Evolutionary conservation across 1,284 basidiomycete species (phyloP).

Genomic region (Fomitopsis schrenkii): DNA sequence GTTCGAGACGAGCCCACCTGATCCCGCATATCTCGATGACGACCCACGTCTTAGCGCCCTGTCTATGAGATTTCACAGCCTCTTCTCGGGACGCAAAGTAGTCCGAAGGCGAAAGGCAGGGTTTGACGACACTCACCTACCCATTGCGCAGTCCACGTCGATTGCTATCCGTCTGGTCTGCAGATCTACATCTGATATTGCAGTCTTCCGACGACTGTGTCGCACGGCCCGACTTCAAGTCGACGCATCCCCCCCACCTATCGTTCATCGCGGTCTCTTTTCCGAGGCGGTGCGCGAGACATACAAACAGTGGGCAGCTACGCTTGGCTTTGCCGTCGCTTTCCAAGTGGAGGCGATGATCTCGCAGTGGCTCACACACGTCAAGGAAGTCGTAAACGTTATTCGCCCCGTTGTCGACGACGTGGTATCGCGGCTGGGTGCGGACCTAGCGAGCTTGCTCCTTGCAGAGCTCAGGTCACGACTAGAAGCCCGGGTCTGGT

Average conservation of each 20-base stretch:
- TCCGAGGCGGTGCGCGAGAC: conserved; percentile 29
- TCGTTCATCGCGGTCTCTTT: conserved; percentile 41
- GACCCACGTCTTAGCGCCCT: too few species aligned
- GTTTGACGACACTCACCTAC: conserved; percentile 22
- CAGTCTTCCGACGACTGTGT: conserved; percentile 35
- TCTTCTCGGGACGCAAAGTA: too few species aligned
- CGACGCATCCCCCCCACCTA: conserved; percentile 31
- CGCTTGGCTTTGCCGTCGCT: conserved; percentile 44
- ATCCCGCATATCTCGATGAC: conserved; percentile 8
- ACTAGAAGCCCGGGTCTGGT: conserved; percentile 27
- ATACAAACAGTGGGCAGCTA: conserved; percentile 33
- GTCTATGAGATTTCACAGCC: too few species aligned
- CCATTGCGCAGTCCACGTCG: conserved; percentile 42
- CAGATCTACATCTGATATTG: conserved; percentile 26
- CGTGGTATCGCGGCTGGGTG: conserved; percentile 28
- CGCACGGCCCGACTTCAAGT: conserved; percentile 32
- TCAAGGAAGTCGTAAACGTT: conserved; percentile 37
- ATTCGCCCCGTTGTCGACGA: conserved; percentile 35
- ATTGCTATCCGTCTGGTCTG: conserved; percentile 48
- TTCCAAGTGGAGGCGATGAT: conserved; percentile 53
- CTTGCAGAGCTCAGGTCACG: conserved; percentile 38
- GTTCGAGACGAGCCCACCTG: conserved; percentile 31
- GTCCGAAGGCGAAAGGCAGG: conserved; percentile 17
- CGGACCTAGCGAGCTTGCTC: conserved; percentile 33
- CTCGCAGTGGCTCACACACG: conserved; percentile 37